Conservation (phyloP, 345 rosid genomes). For the Lagerstroemia speciosa region DNA sequence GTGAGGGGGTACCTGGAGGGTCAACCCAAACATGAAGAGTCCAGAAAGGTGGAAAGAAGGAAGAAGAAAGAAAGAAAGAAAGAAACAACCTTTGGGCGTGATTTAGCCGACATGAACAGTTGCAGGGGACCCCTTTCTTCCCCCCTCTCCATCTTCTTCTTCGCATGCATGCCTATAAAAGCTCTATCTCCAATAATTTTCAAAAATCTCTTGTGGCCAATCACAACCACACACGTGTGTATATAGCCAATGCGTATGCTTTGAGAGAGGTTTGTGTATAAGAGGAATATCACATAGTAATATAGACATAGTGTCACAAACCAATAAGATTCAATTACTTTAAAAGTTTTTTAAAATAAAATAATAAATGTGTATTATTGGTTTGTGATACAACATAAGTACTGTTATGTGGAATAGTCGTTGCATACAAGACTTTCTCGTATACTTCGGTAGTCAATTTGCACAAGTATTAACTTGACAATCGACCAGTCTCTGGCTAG, state of each 20-base stretch:
- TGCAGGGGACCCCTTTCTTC: not conserved
- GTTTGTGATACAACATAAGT: too few relatives aligned
- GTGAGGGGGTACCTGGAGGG: not conserved
- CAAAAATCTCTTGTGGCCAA: not conserved
- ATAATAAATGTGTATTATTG: too few relatives aligned
- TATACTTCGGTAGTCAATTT: too few relatives aligned
- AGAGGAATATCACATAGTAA: not conserved
- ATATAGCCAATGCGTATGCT: not conserved
- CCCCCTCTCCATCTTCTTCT: not conserved
- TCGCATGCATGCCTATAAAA: not conserved
- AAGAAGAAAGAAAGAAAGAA: not conserved
- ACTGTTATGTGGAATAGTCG: too few relatives aligned
- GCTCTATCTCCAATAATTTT: slow-evolving; percentile 3
- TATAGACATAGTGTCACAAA: too few relatives aligned
- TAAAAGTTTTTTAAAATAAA: too few relatives aligned
- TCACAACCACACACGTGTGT: not conserved
- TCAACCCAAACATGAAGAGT: not conserved
- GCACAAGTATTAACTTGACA: too few relatives aligned
- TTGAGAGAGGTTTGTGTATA: too few relatives aligned
- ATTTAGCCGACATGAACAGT: not conserved
- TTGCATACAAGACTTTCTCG: too few relatives aligned
- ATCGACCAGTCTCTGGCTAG: too few relatives aligned
- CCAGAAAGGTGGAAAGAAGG: not conserved
- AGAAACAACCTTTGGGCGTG: not conserved
- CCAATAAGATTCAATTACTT: too few relatives aligned